phyloP scores from a whole-genome alignment of 768 basidiomycete species.

The Termitomyces titanicus region DNA sequence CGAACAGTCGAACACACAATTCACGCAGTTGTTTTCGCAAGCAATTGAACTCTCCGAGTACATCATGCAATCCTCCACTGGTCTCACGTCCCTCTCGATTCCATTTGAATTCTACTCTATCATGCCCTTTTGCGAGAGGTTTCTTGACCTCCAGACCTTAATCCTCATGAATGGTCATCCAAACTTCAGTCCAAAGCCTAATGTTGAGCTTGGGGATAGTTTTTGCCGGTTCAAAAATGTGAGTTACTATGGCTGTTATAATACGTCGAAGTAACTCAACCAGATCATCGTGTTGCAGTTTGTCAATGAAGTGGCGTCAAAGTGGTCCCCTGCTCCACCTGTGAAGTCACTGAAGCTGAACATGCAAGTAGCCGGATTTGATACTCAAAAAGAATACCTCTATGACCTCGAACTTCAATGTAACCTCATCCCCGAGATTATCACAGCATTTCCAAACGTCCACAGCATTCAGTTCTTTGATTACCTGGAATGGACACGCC shows the following conservation, averaged over 20 bases:
- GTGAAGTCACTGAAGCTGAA: conserved; percentile 1
- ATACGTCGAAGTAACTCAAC: background rate
- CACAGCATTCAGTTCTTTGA: conserved; percentile 1
- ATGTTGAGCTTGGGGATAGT: background rate
- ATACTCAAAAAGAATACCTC: too few relatives aligned
- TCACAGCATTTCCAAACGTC: conserved; percentile 11
- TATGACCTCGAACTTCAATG: conserved; percentile 8
- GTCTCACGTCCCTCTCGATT: background rate
- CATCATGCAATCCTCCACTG: background rate
- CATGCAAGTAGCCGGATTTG: background rate
- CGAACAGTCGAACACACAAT: background rate
- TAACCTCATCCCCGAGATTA: background rate
- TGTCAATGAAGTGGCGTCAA: background rate
- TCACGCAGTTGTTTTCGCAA: background rate
- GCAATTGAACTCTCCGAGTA: background rate
- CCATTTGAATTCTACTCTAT: conserved; percentile 5
- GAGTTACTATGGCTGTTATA: background rate
- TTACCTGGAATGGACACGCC: conserved; percentile 8
- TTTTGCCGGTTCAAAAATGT: background rate
- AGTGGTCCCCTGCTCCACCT: conserved; percentile 9
- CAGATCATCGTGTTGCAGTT: background rate
- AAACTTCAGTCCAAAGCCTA: background rate
- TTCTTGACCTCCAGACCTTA: conserved; percentile 1
- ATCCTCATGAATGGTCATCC: background rate
- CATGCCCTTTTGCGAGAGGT: background rate